These are phyloP conservation scores for Ophiostoma quercus DNA, from an alignment of 2,329 filamentous ascomycete genomes.

Conservation along the genomic window DNA sequence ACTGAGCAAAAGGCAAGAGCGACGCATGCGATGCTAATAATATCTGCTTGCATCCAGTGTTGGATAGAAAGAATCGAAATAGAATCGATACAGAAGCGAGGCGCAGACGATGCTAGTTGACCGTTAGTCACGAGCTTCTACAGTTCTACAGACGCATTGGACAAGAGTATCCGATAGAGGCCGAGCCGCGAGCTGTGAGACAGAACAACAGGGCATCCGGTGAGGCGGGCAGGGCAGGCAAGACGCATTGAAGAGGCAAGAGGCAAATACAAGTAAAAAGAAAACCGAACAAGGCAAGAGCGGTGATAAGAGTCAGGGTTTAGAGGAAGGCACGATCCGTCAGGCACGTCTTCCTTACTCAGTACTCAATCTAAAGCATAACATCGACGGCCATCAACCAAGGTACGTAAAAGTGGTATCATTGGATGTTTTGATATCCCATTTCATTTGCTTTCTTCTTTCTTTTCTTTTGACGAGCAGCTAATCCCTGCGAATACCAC, in stretches of 20 bases:
- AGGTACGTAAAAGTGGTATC: too few species aligned
- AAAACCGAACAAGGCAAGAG: background rate
- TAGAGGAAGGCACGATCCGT: background rate
- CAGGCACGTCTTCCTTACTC: background rate
- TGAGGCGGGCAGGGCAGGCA: too few species aligned
- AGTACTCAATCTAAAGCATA: too few species aligned
- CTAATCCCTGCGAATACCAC: background rate
- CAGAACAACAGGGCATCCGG: background rate
- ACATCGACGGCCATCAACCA: too few species aligned
- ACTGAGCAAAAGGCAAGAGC: background rate
- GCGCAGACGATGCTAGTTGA: background rate
- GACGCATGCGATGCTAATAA: background rate
- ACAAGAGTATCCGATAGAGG: background rate
- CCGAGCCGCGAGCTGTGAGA: slow-evolving; percentile 1
- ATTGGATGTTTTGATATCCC: too few species aligned
- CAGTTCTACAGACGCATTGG: background rate
- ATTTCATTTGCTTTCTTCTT: too few species aligned
- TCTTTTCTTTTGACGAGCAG: too few species aligned
- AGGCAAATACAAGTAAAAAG: background rate
- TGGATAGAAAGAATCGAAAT: background rate
- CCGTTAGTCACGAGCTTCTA: background rate
- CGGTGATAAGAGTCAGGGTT: background rate
- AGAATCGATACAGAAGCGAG: background rate
- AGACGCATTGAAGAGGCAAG: too few species aligned
- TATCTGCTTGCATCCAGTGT: background rate